Base-by-base conservation (phyloP, 441 rosid species). In the Pelargonium citronellum region DNA sequence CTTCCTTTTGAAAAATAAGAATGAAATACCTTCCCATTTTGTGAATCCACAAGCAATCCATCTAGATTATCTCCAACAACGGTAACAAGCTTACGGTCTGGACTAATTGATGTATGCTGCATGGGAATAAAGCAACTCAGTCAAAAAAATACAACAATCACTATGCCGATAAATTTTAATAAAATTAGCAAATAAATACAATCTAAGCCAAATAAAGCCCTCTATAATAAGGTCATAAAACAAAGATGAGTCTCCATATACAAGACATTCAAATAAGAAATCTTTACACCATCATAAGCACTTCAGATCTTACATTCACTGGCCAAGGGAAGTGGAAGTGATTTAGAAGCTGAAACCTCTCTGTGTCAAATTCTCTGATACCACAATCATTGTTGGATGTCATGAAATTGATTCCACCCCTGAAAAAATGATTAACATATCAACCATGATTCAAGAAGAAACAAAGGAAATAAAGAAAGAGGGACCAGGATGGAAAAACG, bases 61-160 rank as follows among this genome's bases (percentile, higher is more conserved):
- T 79, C 78, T 20, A 73, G 44, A 72, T 77, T 74, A 70, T 82
- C 85, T 3, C 85, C 85, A 1, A 82, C 79, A 62, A 79, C 83
- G 22, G 76, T 46, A 37, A 75, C 53, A 53, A 75, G 72, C 67
- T 64, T 77, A 7, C 79, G 73, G 63, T 79, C 74, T 0, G 85
- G 83, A 74, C 83, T 79, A 30, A 79, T 17, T 34, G 85, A 82
- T 58, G 85, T 77, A 77, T 82, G 83, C 85, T 82, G 81, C 76
- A 73, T 68, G 63, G 65, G 16, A 64, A 67, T 12, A n/a, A 43
- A 72, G 1, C 8, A 53, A 57, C 68, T 43, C 7, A 41, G 19
- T 19, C 47, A 60, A 2, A 37, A 64, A 65, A 55, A 8, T 47
- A 27, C 30, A 27, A 27, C 30, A 27, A 27, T 27, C 30, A 27